A percentile compares a stretch with the other conserved stretches of the same genome.
These are phyloP conservation scores for Leccinum fibrillosum DNA, from an alignment of 768 basidiomycete genomes.

Conservation along the genomic window DNA sequence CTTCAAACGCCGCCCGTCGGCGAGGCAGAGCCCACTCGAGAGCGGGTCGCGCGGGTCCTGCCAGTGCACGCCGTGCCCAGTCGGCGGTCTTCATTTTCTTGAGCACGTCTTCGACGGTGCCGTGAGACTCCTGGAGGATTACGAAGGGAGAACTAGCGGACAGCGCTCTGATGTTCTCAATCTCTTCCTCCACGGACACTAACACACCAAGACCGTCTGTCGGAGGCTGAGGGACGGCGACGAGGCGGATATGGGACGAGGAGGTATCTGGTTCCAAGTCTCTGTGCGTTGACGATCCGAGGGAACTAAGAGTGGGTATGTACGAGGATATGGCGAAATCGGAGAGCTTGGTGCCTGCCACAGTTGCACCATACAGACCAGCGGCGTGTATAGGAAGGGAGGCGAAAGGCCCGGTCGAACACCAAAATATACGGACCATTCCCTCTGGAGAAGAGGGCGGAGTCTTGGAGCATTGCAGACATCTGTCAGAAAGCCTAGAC, in stretches of 20 bases:
- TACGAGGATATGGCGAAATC: background rate
- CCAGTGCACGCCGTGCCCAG: background rate
- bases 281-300: background rate
- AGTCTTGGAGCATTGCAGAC: background rate
- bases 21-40: background rate
- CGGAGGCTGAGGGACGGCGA: background rate
- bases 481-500: background rate
- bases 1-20: background rate
- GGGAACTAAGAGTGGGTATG: background rate
- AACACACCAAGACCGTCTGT: background rate
- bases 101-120: background rate
- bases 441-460: background rate
- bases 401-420: background rate
- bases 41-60: background rate
- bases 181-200: background rate
- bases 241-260: background rate
- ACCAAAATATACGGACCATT: background rate
- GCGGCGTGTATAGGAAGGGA: background rate
- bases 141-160: background rate
- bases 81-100: background rate
- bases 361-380: background rate
- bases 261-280: background rate
- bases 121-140: background rate
- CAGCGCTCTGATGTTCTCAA: background rate
- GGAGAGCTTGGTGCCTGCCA: background rate